Conservation (phyloP, 306 rosid genomes). For the Cucurbita maxima region DNA sequence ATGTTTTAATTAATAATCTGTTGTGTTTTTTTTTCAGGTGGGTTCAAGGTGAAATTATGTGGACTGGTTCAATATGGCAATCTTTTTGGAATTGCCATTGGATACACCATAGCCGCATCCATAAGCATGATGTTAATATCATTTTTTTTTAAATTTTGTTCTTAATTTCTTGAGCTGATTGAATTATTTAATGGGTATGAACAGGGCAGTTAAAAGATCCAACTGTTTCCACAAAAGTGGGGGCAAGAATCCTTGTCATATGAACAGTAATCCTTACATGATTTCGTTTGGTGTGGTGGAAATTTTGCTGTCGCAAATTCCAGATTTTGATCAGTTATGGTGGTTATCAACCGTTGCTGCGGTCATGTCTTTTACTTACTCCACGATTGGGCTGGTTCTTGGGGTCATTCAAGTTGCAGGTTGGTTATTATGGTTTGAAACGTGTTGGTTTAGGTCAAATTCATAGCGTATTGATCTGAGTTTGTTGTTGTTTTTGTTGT, state of each 20-base stretch:
- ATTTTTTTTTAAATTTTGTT: not conserved
- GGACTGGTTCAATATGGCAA: constrained; percentile 11
- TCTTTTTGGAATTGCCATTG: constrained; percentile 12
- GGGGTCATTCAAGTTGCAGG: constrained; percentile 21
- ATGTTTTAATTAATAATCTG: not conserved
- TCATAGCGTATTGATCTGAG: not conserved
- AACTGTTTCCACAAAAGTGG: constrained; percentile 9
- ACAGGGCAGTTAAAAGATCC: constrained; percentile 13
- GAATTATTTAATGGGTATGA: not conserved
- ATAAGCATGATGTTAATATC: constrained; percentile 12
- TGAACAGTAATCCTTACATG: constrained; percentile 22
- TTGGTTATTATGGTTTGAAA: not conserved
- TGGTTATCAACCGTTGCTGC: constrained; percentile 70
- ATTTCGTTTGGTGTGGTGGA: constrained; percentile 44
- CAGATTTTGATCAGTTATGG: constrained; percentile 48
- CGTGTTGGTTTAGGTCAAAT: not conserved
- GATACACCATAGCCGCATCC: constrained; percentile 13
- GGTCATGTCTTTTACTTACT: constrained; percentile 55
- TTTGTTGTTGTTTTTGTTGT: not conserved
- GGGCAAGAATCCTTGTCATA: constrained; percentile 3
- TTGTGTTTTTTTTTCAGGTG: not conserved
- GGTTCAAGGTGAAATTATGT: constrained; percentile 6
- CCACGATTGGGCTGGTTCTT: constrained; percentile 52
- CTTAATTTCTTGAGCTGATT: not conserved
- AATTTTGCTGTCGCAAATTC: constrained; percentile 56